Evolutionary conservation across 1,139 yeast species (phyloP).

Genomic region (Kodamaea anthophila): DNA sequence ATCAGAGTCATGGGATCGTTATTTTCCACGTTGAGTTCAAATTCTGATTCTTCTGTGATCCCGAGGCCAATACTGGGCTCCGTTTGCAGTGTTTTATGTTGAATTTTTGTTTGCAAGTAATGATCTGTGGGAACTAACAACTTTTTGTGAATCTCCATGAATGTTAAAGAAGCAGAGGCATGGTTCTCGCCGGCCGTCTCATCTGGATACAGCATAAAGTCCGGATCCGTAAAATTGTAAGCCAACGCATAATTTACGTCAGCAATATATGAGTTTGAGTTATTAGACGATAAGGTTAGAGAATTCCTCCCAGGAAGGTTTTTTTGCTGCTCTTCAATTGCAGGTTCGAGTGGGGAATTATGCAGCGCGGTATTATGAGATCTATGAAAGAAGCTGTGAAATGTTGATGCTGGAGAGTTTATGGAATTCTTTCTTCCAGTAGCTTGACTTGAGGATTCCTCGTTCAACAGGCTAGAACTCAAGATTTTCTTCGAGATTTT

Average conservation of each 20-base stretch:
- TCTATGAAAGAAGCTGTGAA: slow-evolving; percentile 34
- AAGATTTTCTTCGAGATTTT: slow-evolving; percentile 24
- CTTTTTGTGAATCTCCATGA: slow-evolving; percentile 32
- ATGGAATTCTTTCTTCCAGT: slow-evolving; percentile 21
- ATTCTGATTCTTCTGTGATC: slow-evolving; percentile 8
- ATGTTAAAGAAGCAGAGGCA: slow-evolving; percentile 11
- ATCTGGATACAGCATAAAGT: slow-evolving; percentile 20
- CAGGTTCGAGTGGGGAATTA: slow-evolving; percentile 6
- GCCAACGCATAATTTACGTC: slow-evolving; percentile 31
- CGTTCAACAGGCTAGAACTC: slow-evolving; percentile 19
- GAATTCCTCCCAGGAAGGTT: slow-evolving; percentile 17
- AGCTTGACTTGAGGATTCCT: slow-evolving; percentile 8
- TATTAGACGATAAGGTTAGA: slow-evolving; percentile 35
- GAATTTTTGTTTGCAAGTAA: slow-evolving; percentile 21
- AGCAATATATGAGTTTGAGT: slow-evolving; percentile 35
- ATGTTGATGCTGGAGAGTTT: slow-evolving; percentile 31
- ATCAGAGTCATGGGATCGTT: background rate
- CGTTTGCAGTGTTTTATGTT: slow-evolving; percentile 13
- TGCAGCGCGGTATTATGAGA: slow-evolving; percentile 16
- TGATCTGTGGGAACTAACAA: slow-evolving; percentile 38
- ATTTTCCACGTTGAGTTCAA: background rate
- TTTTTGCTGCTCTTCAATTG: slow-evolving; percentile 13
- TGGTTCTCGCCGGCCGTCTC: slow-evolving; percentile 11
- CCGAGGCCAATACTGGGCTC: slow-evolving; percentile 21
- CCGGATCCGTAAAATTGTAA: slow-evolving; percentile 37